phyloP scores from a whole-genome alignment of 768 basidiomycete genomes.

The Sporobolomyces phaffii region DNA sequence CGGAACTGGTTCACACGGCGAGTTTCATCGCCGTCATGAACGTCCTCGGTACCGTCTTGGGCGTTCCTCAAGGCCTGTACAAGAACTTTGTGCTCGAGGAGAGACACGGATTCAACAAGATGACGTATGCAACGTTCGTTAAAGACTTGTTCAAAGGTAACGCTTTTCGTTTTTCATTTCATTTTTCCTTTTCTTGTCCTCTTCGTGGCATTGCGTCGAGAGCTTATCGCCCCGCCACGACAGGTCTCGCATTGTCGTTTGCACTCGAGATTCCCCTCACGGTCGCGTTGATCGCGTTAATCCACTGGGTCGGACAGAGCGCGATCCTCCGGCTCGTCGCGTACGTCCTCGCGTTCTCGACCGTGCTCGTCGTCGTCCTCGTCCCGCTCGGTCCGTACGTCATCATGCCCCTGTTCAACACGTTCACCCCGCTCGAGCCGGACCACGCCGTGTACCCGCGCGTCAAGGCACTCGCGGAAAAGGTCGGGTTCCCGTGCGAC shows the following conservation, averaged over 20 bases:
- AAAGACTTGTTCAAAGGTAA: slow-evolving; percentile 75
- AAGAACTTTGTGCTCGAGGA: slow-evolving; percentile 90
- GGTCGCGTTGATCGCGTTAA: slow-evolving; percentile 68
- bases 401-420: slow-evolving; percentile 97
- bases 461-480: slow-evolving; percentile 65
- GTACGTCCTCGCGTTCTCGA: slow-evolving; percentile 91
- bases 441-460: slow-evolving; percentile 52
- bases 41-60: slow-evolving; percentile 60
- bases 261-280: slow-evolving; percentile 75
- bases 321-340: slow-evolving; percentile 53
- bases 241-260: slow-evolving; percentile 44
- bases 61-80: slow-evolving; percentile 72
- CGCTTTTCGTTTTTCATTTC: slow-evolving; percentile 52
- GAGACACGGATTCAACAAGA: slow-evolving; percentile 92
- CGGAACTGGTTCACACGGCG: slow-evolving; percentile 28
- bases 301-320: slow-evolving; percentile 72
- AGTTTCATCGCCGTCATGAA: slow-evolving; percentile 33
- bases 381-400: slow-evolving; percentile 59
- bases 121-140: slow-evolving; percentile 66
- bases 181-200: not conserved
- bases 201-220: too few species aligned
- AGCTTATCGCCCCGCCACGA: too few species aligned
- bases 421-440: slow-evolving; percentile 72
- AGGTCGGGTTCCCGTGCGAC: slow-evolving; percentile 86
- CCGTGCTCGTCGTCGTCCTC: slow-evolving; percentile 60